Evolutionary conservation across 345 rosid species (phyloP), one percentile per base, ranked within the genome.

Genomic region (Clarkia xantiana): DNA sequence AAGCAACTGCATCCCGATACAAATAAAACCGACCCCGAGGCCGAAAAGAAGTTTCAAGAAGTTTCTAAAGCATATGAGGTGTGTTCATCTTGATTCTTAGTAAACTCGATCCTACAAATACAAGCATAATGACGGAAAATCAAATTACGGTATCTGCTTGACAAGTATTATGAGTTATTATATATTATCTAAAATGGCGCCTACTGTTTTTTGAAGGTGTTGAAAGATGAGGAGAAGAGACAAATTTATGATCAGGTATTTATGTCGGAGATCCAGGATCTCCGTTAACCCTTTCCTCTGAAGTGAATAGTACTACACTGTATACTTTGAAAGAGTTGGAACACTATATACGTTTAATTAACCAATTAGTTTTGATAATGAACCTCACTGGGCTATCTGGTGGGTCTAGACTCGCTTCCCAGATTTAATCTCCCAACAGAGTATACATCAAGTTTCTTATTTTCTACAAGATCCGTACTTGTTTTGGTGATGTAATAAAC

Each of bases 41-140:
- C 98, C 70, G 96, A 80, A 63, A 82, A 82, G 73, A 91, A 91
- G 75, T 86, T 91, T 55, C 98, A 87, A 69, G 94, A 87, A 47
- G 94, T 87, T 63, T 77, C 83, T 38, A 84, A 93, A 71, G 99
- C 99, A 34, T 93, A 87, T 40, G 99, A 93, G 76, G 99, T 80
- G 58, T 58, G 74, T 47, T 57, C n/a, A n/a, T n/a, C 15, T 22
- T 25, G 38, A 29, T 15, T 44, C 17, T 52, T 5, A 20, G 6
- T 48, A 11, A 51, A 19, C 14, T 3, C 3, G 16, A 12, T 45
- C 54, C 14, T 4, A 18, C 9, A 34, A 47, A 47, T 19, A 47
- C n/a, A 29, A 29, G 36, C 36, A 29, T 29, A 29, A 13, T 10
- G 58, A 55, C 34, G 43, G 11, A 36, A n/a, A n/a, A n/a, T n/a